These are phyloP conservation scores for Stachybotrys chlorohalonatus DNA, from an alignment of 2,329 filamentous ascomycete genomes.

Conservation along the genomic window DNA sequence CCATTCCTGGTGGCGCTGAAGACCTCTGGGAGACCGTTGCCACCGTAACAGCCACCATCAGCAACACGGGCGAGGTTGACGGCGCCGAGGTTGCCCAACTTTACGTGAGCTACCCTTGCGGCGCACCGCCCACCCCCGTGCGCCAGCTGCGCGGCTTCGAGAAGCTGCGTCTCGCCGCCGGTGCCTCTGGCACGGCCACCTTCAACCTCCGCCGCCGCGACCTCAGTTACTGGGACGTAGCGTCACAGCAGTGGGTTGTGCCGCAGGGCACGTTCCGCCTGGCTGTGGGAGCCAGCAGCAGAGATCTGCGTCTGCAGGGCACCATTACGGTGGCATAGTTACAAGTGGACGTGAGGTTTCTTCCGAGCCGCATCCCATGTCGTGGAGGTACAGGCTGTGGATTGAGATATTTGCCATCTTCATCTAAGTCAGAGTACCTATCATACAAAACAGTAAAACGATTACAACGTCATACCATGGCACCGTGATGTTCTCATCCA, in stretches of 20 bases:
- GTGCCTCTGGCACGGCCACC: slow-evolving; percentile 41
- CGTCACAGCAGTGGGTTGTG: background rate
- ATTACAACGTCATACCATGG: no score
- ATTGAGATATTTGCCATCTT: no score
- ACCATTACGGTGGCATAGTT: background rate
- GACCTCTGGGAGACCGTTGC: background rate
- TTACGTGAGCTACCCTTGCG: slow-evolving; percentile 40
- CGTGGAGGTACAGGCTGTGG: no score
- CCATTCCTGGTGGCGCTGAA: background rate
- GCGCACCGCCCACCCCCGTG: slow-evolving; percentile 22
- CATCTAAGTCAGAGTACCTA: no score
- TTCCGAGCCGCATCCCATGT: background rate
- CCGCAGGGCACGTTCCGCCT: background rate
- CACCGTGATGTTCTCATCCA: no score
- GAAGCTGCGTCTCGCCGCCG: slow-evolving; percentile 50
- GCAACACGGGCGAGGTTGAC: slow-evolving; percentile 48
- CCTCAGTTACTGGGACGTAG: slow-evolving; percentile 58
- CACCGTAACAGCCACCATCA: slow-evolving; percentile 37
- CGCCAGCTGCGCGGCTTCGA: slow-evolving; percentile 53
- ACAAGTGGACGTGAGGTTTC: background rate
- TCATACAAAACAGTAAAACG: no score
- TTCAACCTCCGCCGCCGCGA: slow-evolving; percentile 51
- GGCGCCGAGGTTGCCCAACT: slow-evolving; percentile 46
- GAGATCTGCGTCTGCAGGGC: background rate
- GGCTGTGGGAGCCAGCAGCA: background rate